Evolutionary conservation across 2,329 filamentous ascomycete species (phyloP).

Genomic region (Fusarium pseudocircinatum): DNA sequence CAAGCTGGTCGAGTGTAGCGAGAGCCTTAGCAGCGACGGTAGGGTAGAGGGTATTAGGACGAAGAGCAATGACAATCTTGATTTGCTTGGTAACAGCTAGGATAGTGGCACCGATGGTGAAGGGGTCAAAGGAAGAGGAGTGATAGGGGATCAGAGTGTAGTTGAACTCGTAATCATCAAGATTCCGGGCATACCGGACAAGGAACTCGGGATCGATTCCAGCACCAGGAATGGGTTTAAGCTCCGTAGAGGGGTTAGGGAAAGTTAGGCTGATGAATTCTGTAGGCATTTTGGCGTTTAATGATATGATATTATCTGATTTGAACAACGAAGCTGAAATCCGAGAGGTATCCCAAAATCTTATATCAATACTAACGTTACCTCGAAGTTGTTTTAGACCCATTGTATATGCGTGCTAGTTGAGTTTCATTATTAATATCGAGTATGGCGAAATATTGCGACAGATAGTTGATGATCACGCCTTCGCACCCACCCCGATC

Average conservation of each 20-base stretch:
- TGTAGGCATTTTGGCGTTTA: conserved; percentile 45
- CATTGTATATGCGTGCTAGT: conserved; percentile 1
- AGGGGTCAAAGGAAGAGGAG: conserved; percentile 56
- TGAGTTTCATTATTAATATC: conserved; percentile 38
- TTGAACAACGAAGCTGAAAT: background rate
- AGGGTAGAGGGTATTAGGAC: conserved; percentile 67
- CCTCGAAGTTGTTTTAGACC: background rate
- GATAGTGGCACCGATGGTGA: conserved; percentile 68
- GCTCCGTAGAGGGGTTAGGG: conserved; percentile 65
- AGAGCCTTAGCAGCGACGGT: conserved; percentile 70
- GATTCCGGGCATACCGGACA: conserved; percentile 62
- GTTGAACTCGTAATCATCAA: conserved; percentile 70
- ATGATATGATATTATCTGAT: background rate
- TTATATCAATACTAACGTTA: background rate
- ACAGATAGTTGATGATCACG: conserved; percentile 39
- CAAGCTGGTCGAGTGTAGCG: conserved; percentile 69
- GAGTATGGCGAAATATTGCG: conserved; percentile 43
- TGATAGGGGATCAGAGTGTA: conserved; percentile 70
- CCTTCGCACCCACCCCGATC: conserved; percentile 38
- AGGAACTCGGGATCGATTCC: conserved; percentile 65
- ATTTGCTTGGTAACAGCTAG: conserved; percentile 65
- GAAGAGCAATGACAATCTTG: conserved; percentile 69
- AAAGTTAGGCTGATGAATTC: conserved; percentile 70
- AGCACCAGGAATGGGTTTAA: conserved; percentile 62
- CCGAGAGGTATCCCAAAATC: background rate